Evolutionary conservation across 768 basidiomycete species (phyloP).

Genomic region (Psilocybe azurescens): DNA sequence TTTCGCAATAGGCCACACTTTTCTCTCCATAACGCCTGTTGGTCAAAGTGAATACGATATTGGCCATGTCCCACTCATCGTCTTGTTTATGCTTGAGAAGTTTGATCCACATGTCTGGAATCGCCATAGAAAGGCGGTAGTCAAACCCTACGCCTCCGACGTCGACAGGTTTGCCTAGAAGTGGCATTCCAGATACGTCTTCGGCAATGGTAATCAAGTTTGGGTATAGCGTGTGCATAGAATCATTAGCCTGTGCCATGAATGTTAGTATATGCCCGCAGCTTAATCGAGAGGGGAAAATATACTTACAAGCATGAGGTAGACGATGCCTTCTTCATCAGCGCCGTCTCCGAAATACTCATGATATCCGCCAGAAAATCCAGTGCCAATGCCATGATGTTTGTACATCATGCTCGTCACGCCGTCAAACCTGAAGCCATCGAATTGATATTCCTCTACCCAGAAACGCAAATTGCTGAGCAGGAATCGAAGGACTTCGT

Average conservation of each 20-base stretch:
- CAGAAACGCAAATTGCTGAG: slow-evolving; percentile 95
- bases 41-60: slow-evolving; percentile 88
- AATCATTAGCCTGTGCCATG: slow-evolving; percentile 81
- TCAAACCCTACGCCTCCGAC: slow-evolving; percentile 96
- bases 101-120: slow-evolving; percentile 99
- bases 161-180: slow-evolving; percentile 78
- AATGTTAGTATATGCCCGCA: neutral
- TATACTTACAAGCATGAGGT: slow-evolving; percentile 89
- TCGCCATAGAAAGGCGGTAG: slow-evolving; percentile 97
- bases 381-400: slow-evolving; percentile 97
- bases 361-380: slow-evolving; percentile 97
- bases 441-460: slow-evolving; percentile 94
- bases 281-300: slow-evolving; percentile 13
- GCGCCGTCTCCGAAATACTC: slow-evolving; percentile 92
- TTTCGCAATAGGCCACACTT: slow-evolving; percentile 93
- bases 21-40: slow-evolving; percentile 91
- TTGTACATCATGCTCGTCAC: slow-evolving; percentile 99
- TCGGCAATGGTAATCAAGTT: slow-evolving; percentile 91
- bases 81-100: slow-evolving; percentile 91
- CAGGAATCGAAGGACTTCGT: slow-evolving; percentile 95
- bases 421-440: slow-evolving; percentile 98
- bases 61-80: slow-evolving; percentile 85
- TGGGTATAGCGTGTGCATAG: slow-evolving; percentile 84
- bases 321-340: slow-evolving; percentile 90
- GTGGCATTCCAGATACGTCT: slow-evolving; percentile 99